Base-by-base conservation (phyloP, 1,284 basidiomycete genomes). In the Exsudoporus floridanus region DNA sequence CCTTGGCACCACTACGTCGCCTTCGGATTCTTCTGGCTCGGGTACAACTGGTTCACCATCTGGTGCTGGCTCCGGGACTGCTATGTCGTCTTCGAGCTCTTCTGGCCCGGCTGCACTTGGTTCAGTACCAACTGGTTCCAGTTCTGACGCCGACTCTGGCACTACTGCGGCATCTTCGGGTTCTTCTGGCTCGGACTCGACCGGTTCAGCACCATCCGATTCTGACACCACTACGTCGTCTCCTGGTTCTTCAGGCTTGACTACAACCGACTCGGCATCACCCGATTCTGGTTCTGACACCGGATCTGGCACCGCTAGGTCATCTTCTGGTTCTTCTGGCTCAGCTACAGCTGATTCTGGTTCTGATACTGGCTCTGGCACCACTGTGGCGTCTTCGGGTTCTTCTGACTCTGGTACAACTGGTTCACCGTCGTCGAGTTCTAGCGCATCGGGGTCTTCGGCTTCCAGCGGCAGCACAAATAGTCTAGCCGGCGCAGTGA, bases 21-120 rank as follows among this genome's bases (percentile, higher is more conserved):
- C 40, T 47, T 38, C 52, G 38, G 41, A 39, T 10, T 23, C 56
- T n/a, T 7, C 33, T 21, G 23, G 33, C 14, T 50, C 52, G 28
- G 34, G 38, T 18, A n/a, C 52, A 16, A 43, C 41, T 9, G 31
- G 4, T 14, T 39, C 56, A 4, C 12, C 57, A 14, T 13, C 45
- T 28, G 14, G 30, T 3, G 7, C 12, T 31, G 30, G 12, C 13
- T 6, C 30, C 13, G 30, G 30, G 2, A 13, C 30, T 6, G 13
- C 30, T 31, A 31, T 12, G 6, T 31, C 30, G 30, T 31, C 30
- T 30, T 30, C 28, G 28, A 12, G 28, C 2, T 30, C 28, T 13
- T 31, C 30, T 31, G 30, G 30, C 13, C 13, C 30, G 12, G 13
- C 5, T 31, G 5, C 30, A 31, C 12, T 12, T 14, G 30, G 5